Percentiles rank a stretch among this genome's conserved stretches.
phyloP scores from a whole-genome alignment of 2,329 filamentous ascomycete species.

The Calycina herbarum region DNA sequence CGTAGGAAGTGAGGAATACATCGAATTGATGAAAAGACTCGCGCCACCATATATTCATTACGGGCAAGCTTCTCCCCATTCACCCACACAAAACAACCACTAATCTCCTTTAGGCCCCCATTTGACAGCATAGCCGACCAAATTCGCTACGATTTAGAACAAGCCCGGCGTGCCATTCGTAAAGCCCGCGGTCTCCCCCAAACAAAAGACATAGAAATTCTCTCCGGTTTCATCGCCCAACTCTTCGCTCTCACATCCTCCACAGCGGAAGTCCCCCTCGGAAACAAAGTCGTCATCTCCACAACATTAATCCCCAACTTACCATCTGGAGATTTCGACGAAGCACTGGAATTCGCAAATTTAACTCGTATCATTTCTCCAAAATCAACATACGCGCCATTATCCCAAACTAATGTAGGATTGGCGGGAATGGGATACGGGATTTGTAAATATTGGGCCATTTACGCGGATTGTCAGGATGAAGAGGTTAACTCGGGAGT shows the following conservation, averaged over 20 bases:
- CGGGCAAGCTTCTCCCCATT: conserved; percentile 2
- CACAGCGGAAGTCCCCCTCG: background rate
- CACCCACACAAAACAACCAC: background rate
- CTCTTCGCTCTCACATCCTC: background rate
- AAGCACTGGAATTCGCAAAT: conserved; percentile 11
- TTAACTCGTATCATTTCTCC: conserved; percentile 6
- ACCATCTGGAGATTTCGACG: conserved; percentile 11
- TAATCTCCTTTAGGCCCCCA: conserved; percentile 12
- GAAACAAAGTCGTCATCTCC: background rate
- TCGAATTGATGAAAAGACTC: conserved; percentile 13
- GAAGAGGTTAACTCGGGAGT: conserved; percentile 10
- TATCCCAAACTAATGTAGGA: conserved; percentile 12
- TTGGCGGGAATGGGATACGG: conserved; percentile 19
- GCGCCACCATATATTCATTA: conserved; percentile 12
- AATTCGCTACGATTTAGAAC: conserved; percentile 17
- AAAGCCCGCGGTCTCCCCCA: conserved; percentile 17
- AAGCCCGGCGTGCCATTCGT: conserved; percentile 14
- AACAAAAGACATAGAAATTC: conserved; percentile 15
- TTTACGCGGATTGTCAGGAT: conserved; percentile 13
- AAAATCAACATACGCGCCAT: background rate
- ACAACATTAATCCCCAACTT: conserved; percentile 15
- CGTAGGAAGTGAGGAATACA: conserved; percentile 13
- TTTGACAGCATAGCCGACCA: conserved; percentile 14
- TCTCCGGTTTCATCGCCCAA: conserved; percentile 2
- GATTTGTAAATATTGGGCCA: conserved; percentile 19